Evolutionary conservation across 2,329 filamentous ascomycete genomes (phyloP).

Genomic region (Talaromyces sp.): DNA sequence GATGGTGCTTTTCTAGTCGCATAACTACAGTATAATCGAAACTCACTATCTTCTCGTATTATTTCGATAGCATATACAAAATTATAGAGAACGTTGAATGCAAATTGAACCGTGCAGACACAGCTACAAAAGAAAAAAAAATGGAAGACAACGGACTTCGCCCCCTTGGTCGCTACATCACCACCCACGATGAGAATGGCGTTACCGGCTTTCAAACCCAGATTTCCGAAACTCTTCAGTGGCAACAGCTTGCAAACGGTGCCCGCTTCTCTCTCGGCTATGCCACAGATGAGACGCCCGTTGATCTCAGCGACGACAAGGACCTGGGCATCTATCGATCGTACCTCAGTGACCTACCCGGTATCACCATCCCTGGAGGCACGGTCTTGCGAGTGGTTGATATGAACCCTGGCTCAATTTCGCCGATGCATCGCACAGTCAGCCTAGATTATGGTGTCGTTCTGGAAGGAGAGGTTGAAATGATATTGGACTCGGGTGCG

Average conservation of each 20-base stretch:
- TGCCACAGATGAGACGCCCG: neutral
- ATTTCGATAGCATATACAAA: neutral
- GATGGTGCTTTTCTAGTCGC: neutral
- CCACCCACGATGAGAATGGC: slow-evolving; percentile 6
- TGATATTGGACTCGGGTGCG: slow-evolving; percentile 53
- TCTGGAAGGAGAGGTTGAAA: slow-evolving; percentile 52
- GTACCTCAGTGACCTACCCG: slow-evolving; percentile 21
- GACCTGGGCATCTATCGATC: neutral
- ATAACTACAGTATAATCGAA: neutral
- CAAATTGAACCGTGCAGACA: neutral
- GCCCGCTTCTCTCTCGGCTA: neutral
- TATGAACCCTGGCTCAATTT: slow-evolving; percentile 43
- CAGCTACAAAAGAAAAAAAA: neutral
- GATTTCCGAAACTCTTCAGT: neutral
- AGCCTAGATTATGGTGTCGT: slow-evolving; percentile 56
- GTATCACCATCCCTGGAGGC: slow-evolving; percentile 39
- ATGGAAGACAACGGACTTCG: neutral
- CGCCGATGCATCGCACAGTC: slow-evolving; percentile 53
- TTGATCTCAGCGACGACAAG: neutral
- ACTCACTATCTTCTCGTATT: neutral
- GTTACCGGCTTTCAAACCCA: neutral
- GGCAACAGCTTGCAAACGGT: slow-evolving; percentile 11
- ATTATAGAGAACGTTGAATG: neutral
- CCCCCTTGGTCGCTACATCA: neutral
- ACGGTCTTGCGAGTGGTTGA: slow-evolving; percentile 49